Percentiles rank a stretch among this genome's conserved stretches.
phyloP scores from a whole-genome alignment of 805 yeast genomes.

The Candida sanyiensis region DNA sequence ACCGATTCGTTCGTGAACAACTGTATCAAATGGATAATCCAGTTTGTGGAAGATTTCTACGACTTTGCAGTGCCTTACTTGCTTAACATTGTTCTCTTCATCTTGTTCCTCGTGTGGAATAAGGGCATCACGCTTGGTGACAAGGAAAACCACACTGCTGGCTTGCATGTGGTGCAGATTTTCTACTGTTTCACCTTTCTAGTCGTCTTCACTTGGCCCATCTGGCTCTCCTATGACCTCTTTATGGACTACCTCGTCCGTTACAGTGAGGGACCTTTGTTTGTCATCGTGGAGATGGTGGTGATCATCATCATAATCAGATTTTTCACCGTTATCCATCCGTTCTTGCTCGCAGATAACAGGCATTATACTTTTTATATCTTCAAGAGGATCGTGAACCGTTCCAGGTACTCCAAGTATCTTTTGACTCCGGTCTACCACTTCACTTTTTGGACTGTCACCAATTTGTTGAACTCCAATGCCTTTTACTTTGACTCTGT shows the following conservation, averaged over 20 bases:
- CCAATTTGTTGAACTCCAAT: conserved; percentile 31
- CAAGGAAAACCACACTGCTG: conserved; percentile 72
- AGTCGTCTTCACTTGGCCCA: conserved; percentile 62
- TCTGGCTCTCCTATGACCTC: conserved; percentile 51
- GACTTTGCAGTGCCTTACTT: conserved; percentile 43
- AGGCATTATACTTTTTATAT: conserved; percentile 90
- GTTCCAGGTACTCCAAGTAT: conserved; percentile 40
- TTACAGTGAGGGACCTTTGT: conserved; percentile 25
- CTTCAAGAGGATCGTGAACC: conserved; percentile 59
- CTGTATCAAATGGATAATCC: conserved; percentile 34
- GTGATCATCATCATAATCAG: conserved; percentile 44
- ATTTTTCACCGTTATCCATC: conserved; percentile 72
- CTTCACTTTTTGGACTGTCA: conserved; percentile 38
- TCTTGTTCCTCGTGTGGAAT: conserved; percentile 53
- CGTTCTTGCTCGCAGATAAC: conserved; percentile 88
- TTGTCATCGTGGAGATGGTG: conserved; percentile 27
- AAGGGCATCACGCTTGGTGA: conserved; percentile 92
- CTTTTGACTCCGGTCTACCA: conserved; percentile 67
- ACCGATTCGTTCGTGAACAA: conserved; percentile 33
- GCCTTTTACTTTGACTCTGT: conserved; percentile 31
- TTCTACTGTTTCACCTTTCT: conserved; percentile 71
- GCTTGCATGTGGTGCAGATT: conserved; percentile 71
- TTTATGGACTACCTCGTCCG: conserved; percentile 35
- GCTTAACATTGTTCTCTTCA: conserved; percentile 48
- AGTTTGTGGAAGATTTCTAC: conserved; percentile 31